Evolutionary conservation across 768 basidiomycete genomes (phyloP).

Genomic region (Neoboletus magnificus): DNA sequence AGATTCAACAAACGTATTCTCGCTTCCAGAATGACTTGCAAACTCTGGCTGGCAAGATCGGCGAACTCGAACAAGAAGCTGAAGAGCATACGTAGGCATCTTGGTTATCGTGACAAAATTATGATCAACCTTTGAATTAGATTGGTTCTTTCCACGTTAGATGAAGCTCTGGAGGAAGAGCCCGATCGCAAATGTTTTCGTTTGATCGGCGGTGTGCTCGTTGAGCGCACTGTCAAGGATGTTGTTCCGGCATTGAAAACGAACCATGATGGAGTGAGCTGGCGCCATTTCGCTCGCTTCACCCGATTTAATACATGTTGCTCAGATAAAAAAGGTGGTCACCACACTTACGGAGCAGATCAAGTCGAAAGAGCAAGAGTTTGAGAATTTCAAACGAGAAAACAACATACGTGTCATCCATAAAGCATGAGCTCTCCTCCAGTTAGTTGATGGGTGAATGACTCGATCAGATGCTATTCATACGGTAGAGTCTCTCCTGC

Average conservation of each 20-base stretch:
- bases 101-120: neutral
- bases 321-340: conserved; percentile 80
- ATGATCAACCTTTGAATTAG: conserved; percentile 39
- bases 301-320: conserved; percentile 7
- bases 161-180: conserved; percentile 76
- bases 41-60: conserved; percentile 89
- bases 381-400: conserved; percentile 74
- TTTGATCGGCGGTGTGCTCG: conserved; percentile 91
- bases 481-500: neutral
- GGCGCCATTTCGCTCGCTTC: neutral
- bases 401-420: conserved; percentile 67
- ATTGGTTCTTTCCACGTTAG: conserved; percentile 82
- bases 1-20: conserved; percentile 79
- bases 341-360: conserved; percentile 79
- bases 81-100: conserved; percentile 86
- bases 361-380: conserved; percentile 82
- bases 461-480: neutral
- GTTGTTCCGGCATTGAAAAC: conserved; percentile 87
- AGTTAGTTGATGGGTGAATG: conserved; percentile 2
- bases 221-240: conserved; percentile 93
- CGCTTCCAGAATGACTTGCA: conserved; percentile 87
- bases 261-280: conserved; percentile 81
- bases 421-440: conserved; percentile 21
- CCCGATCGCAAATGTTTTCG: conserved; percentile 95
- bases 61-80: conserved; percentile 92